Percentiles rank a stretch among this genome's conserved stretches.
These are phyloP conservation scores for Ogataea ganodermae DNA, from an alignment of 805 yeast genomes.

Conservation along the genomic window DNA sequence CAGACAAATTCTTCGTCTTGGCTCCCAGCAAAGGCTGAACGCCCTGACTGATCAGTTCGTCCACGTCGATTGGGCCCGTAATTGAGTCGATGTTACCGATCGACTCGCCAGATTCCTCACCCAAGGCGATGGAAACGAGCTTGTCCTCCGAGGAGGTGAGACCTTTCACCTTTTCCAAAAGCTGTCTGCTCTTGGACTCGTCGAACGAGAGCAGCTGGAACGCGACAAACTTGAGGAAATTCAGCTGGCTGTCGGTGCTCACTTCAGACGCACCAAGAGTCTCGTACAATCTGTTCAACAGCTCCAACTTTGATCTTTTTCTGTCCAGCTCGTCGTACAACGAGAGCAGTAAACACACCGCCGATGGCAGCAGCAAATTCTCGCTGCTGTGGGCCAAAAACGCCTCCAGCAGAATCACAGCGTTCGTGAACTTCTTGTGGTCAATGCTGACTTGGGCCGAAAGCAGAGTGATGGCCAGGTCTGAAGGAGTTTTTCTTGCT, in stretches of 20 bases:
- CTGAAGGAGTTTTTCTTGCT: conserved; percentile 33
- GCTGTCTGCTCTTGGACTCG: conserved; percentile 31
- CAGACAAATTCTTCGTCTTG: conserved; percentile 9
- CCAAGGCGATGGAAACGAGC: conserved; percentile 26
- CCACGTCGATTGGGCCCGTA: conserved; percentile 35
- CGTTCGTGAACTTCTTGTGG: conserved; percentile 35
- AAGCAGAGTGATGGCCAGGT: conserved; percentile 35
- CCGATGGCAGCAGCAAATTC: conserved; percentile 41
- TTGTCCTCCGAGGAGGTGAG: conserved; percentile 19
- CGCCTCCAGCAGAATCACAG: conserved; percentile 40
- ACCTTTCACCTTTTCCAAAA: conserved; percentile 28
- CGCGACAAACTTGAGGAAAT: conserved; percentile 37
- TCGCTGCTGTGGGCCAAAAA: conserved; percentile 17
- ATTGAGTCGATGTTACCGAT: conserved; percentile 30
- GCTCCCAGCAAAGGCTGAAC: conserved; percentile 28
- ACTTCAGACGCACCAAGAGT: conserved; percentile 18
- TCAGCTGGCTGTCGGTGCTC: conserved; percentile 21
- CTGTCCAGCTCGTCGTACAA: conserved; percentile 51
- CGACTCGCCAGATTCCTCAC: conserved; percentile 8
- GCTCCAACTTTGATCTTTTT: conserved; percentile 32
- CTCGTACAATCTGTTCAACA: conserved; percentile 37
- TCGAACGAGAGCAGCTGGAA: conserved; percentile 41
- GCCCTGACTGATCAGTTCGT: conserved; percentile 32
- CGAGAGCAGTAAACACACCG: conserved; percentile 51
- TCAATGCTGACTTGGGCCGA: conserved; percentile 39